Percentiles rank a stretch among this genome's conserved stretches.
phyloP scores from a whole-genome alignment of 331 rosid species.

The Rosa hybrid region DNA sequence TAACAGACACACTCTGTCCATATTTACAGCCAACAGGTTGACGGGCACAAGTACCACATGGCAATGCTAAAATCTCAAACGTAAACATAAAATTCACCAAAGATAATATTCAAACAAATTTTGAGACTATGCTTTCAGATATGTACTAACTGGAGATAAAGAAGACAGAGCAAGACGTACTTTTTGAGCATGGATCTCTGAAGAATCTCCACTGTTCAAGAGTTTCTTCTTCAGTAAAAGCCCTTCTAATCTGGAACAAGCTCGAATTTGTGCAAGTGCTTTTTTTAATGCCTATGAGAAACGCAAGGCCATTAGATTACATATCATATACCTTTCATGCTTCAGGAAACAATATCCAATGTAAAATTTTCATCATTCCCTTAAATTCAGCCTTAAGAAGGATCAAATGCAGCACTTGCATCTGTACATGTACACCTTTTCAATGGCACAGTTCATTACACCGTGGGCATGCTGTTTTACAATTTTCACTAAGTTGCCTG shows the following conservation, averaged over 20 bases:
- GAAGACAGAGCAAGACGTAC: conserved; percentile 37
- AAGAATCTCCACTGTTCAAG: conserved; percentile 72
- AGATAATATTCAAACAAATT: not conserved
- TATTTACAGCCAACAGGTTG: not conserved
- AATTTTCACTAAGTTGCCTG: not conserved
- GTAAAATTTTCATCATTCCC: not conserved
- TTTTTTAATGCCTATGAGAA: conserved; percentile 70
- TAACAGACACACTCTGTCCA: not conserved
- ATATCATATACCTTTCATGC: conserved; percentile 9
- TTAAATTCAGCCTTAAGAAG: not conserved
- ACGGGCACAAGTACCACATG: not conserved
- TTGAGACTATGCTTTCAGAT: not conserved
- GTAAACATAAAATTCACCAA: not conserved
- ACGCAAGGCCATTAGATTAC: conserved; percentile 23
- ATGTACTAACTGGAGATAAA: not conserved
- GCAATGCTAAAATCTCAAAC: not conserved
- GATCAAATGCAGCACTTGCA: not conserved
- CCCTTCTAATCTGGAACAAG: conserved; percentile 87
- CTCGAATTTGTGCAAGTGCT: conserved; percentile 80
- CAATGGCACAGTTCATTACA: not conserved
- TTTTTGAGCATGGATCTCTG: conserved; percentile 89
- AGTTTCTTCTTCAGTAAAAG: conserved; percentile 70
- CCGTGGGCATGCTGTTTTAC: not conserved
- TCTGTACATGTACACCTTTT: not conserved
- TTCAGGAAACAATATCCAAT: conserved; percentile 1